Percentiles rank a stretch among this genome's conserved stretches.
Evolutionary conservation across 169 alveolate species (phyloP).

Genomic region (Plasmodium adleri): DNA sequence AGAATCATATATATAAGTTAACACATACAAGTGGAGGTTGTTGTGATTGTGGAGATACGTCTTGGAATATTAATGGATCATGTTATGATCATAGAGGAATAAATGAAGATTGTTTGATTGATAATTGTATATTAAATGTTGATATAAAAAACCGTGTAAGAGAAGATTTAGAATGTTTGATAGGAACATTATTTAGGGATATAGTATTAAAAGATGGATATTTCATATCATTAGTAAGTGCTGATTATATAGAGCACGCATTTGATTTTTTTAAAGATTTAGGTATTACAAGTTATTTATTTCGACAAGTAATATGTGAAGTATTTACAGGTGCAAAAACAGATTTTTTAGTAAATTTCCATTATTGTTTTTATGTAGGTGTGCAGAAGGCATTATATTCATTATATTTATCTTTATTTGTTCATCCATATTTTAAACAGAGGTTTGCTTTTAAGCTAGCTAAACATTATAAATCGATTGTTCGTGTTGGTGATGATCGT

Average conservation of each 20-base stretch:
- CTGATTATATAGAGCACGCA: conserved; percentile 43
- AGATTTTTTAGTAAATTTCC: conserved; percentile 47
- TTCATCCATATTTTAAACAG: conserved; percentile 63
- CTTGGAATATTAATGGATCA: conserved; percentile 73
- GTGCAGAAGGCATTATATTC: conserved; percentile 54
- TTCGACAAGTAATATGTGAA: conserved; percentile 56
- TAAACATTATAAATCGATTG: conserved; percentile 22
- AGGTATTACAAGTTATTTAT: conserved; percentile 56
- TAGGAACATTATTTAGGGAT: conserved; percentile 49
- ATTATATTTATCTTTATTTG: conserved; percentile 49
- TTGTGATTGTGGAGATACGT: conserved; percentile 77
- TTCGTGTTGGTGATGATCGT: conserved; percentile 28
- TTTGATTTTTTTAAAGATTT: conserved; percentile 65
- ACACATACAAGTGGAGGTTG: conserved; percentile 77
- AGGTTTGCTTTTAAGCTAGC: conserved; percentile 63
- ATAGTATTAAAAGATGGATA: conserved; percentile 52
- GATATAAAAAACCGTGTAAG: conserved; percentile 31
- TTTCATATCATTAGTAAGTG: conserved; percentile 35
- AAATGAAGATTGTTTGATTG: conserved; percentile 9
- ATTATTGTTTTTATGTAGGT: conserved; percentile 38
- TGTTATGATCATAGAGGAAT: conserved; percentile 75
- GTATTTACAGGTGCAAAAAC: conserved; percentile 42
- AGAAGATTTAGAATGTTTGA: conserved; percentile 28
- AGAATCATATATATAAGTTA: conserved; percentile 43
- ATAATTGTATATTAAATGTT: conserved; percentile 12